Base-by-base conservation (phyloP, 2,329 filamentous ascomycete species). In the Venturiaceae sp. region DNA sequence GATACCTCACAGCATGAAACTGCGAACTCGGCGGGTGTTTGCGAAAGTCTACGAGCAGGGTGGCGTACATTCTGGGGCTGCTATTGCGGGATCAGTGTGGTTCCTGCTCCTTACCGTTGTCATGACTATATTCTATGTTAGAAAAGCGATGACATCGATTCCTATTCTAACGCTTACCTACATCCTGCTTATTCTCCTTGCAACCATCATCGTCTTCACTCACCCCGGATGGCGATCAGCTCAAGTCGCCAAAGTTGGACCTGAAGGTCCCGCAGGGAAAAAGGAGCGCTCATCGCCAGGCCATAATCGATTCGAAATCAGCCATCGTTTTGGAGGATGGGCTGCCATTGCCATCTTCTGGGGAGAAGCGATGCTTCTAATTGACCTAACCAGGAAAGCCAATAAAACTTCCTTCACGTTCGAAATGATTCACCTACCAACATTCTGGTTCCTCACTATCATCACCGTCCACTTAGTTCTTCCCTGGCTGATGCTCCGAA, bases 401-500 rank as follows among this genome's bases (percentile, higher is more conserved):
- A 63, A 65, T 5, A 11, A 59, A n/a, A 66, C 69, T 39, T 64
- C 67, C 3, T 63, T 77, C 13, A 71, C 74, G 5, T 60, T 57
- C 9, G 69, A 72, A 52, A 66, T 84, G 9, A 55, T 80, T 61
- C 60, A 66, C 16, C 76, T 76, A 8, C 80, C 81, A 0, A 70
- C 75, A 1, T 80, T 92, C 71, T 94, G 87, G 85, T 81, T 87
- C 65, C 75, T 92, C 19, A 64, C 82, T 28, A 67, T 82, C 50
- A 83, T 84, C 50, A 89, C 87, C 1, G 65, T 78, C 41, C 80
- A 85, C 63, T 79, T 92, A 62, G 75, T 86, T 50, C 83, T 86
- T 55, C 87, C 89, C 1, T 95, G 89, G 88, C 68, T 87, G 2
- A 80, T 82, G 60, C 81, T 94, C 30, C 83, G 87, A 58, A 84